Conservation (phyloP, 805 yeast species). For the Candida chauliodis region DNA sequence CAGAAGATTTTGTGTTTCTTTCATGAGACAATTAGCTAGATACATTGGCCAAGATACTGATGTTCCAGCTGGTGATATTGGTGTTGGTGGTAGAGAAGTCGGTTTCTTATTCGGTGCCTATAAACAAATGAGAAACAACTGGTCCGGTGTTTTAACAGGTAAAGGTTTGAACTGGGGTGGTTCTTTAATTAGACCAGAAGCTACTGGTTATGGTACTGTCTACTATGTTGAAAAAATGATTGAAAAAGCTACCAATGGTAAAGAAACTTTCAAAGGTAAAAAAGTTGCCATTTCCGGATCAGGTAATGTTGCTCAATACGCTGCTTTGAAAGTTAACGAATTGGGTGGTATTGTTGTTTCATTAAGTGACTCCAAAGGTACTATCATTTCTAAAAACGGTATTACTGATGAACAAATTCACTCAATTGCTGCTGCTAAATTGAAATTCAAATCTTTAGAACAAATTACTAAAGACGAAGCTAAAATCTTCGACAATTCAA, state of each 20-base stretch:
- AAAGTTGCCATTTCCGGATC: constrained; percentile 96
- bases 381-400: constrained; percentile 75
- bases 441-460: constrained; percentile 72
- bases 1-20: constrained; percentile 93
- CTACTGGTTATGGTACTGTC: constrained; percentile 96
- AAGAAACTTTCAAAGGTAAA: constrained; percentile 88
- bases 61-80: constrained; percentile 99
- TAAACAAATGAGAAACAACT: constrained; percentile 84
- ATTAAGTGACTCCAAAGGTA: constrained; percentile 92
- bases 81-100: constrained; percentile 95
- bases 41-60: constrained; percentile 97
- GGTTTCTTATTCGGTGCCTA: constrained; percentile 97
- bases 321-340: constrained; percentile 95
- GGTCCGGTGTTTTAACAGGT: constrained; percentile 98
- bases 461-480: constrained; percentile 54
- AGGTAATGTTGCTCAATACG: constrained; percentile 99
- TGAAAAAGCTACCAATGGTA: constrained; percentile 84
- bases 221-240: constrained; percentile 98
- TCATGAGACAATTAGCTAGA: constrained; percentile 93
- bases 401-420: constrained; percentile 78
- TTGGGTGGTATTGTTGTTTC: constrained; percentile 95
- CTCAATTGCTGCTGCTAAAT: constrained; percentile 72
- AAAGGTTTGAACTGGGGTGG: constrained; percentile 99
- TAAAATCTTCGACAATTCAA: constrained; percentile 50
- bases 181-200: constrained; percentile 97